Percentiles rank a stretch among this genome's conserved stretches.
phyloP scores from a whole-genome alignment of 495 filamentous ascomycete species.

The Lindgomyces ingoldianus region DNA sequence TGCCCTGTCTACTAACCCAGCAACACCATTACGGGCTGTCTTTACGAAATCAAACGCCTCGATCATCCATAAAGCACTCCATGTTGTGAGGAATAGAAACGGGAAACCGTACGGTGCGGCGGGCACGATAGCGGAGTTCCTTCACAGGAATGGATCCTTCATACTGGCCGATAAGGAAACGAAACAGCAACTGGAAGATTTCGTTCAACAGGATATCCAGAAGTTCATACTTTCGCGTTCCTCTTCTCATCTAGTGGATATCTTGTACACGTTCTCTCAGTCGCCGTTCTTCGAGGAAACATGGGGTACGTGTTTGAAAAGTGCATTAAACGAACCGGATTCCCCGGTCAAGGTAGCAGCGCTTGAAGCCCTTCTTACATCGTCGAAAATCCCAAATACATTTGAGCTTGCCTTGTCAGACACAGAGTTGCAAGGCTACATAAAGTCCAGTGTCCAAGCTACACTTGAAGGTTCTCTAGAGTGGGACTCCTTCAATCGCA shows the following conservation, averaged over 20 bases:
- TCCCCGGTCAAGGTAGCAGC: constrained; percentile 37
- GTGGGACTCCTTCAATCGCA: constrained; percentile 36
- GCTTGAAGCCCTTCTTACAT: constrained; percentile 42
- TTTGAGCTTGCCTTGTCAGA: constrained; percentile 30
- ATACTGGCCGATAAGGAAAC: constrained; percentile 38
- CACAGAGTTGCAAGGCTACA: constrained; percentile 40
- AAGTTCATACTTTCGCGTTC: constrained; percentile 59
- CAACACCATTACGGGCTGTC: constrained; percentile 39
- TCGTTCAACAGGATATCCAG: constrained; percentile 53
- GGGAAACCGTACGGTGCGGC: constrained; percentile 85
- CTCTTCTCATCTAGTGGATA: constrained; percentile 43
- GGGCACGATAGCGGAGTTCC: constrained; percentile 57
- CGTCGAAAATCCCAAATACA: constrained; percentile 29
- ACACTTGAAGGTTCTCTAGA: constrained; percentile 33
- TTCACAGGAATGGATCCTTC: constrained; percentile 37
- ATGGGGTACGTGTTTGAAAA: constrained; percentile 38
- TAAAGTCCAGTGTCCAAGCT: constrained; percentile 22
- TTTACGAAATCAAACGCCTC: constrained; percentile 30
- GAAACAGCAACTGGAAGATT: constrained; percentile 41
- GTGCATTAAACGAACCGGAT: constrained; percentile 35
- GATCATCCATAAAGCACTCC: constrained; percentile 55
- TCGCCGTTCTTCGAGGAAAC: constrained; percentile 33
- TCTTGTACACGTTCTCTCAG: constrained; percentile 38
- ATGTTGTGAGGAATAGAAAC: constrained; percentile 59
- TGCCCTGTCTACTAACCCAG: not conserved